Evolutionary conservation across 345 rosid genomes (phyloP).

Genomic region (Carallia pectinifolia): DNA sequence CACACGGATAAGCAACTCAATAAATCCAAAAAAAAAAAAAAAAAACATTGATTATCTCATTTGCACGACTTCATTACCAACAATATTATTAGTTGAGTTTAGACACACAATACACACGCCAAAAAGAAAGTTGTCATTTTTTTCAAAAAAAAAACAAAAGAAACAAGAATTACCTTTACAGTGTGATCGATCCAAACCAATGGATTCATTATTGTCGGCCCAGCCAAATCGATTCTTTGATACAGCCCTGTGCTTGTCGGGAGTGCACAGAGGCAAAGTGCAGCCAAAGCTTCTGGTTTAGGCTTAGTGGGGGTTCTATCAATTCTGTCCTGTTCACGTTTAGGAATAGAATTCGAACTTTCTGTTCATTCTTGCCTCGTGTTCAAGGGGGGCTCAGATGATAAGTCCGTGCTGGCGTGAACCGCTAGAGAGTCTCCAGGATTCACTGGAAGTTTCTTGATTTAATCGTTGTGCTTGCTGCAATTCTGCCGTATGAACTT

Average conservation of each 20-base stretch:
- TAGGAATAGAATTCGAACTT: slow-evolving; percentile 21
- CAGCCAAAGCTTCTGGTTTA: slow-evolving; percentile 45
- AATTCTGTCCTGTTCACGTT: slow-evolving; percentile 42
- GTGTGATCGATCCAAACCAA: neutral
- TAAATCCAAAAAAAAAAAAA: neutral
- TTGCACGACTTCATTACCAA: neutral
- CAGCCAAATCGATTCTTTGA: slow-evolving; percentile 58
- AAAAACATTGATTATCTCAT: too few species aligned
- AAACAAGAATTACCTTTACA: neutral
- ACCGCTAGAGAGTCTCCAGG: slow-evolving; percentile 44
- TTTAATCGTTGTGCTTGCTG: slow-evolving; percentile 51
- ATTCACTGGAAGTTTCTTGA: slow-evolving; percentile 70
- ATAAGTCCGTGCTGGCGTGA: slow-evolving; percentile 45
- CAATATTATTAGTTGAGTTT: neutral
- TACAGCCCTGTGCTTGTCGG: slow-evolving; percentile 53
- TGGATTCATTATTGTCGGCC: slow-evolving; percentile 51
- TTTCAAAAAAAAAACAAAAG: neutral
- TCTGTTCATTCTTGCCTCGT: slow-evolving; percentile 47
- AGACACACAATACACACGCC: neutral
- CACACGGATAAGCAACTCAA: neutral
- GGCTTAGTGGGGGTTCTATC: slow-evolving; percentile 73
- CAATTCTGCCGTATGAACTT: slow-evolving; percentile 46
- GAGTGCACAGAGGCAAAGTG: slow-evolving; percentile 47
- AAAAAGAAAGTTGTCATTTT: neutral
- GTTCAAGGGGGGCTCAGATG: slow-evolving; percentile 63